Evolutionary conservation across 805 yeast species (phyloP).

Genomic region (Ogataea salicorniae): DNA sequence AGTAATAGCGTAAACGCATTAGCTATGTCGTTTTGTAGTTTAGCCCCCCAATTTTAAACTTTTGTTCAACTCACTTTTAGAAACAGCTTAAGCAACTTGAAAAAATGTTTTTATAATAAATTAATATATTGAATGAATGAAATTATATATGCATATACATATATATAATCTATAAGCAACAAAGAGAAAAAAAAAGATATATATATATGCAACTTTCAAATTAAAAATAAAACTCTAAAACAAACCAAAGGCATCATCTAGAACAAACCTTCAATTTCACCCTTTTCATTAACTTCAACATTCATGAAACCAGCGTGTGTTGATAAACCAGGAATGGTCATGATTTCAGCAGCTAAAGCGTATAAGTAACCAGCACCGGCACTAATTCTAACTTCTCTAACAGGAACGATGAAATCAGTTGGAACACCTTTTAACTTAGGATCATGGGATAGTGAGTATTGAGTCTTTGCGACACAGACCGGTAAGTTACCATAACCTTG

Average conservation of each 20-base stretch:
- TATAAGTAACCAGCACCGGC: constrained; percentile 87
- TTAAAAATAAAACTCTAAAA: not conserved
- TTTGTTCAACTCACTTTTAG: too few relatives aligned
- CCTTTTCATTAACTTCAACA: constrained; percentile 74
- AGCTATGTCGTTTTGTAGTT: too few relatives aligned
- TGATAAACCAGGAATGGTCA: constrained; percentile 82
- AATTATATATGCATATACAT: too few relatives aligned
- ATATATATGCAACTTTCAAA: not conserved
- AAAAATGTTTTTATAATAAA: too few relatives aligned
- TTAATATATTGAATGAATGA: too few relatives aligned
- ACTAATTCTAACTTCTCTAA: constrained; percentile 75
- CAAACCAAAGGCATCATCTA: constrained; percentile 21
- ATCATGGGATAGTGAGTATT: constrained; percentile 79
- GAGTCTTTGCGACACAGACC: constrained; percentile 82
- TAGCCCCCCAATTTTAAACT: too few relatives aligned
- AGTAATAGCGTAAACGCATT: too few relatives aligned
- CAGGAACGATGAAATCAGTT: constrained; percentile 71
- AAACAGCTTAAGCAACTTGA: too few relatives aligned
- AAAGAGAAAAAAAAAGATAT: too few relatives aligned
- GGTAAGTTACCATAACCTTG: constrained; percentile 79
- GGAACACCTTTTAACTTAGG: constrained; percentile 82
- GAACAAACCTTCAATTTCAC: constrained; percentile 78
- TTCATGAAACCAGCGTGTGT: constrained; percentile 86
- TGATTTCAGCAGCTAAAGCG: constrained; percentile 81
- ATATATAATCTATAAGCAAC: too few relatives aligned